These are phyloP conservation scores for Backusella psychrophila DNA, from an alignment of 192 early-diverging fungal species.

Conservation along the genomic window DNA sequence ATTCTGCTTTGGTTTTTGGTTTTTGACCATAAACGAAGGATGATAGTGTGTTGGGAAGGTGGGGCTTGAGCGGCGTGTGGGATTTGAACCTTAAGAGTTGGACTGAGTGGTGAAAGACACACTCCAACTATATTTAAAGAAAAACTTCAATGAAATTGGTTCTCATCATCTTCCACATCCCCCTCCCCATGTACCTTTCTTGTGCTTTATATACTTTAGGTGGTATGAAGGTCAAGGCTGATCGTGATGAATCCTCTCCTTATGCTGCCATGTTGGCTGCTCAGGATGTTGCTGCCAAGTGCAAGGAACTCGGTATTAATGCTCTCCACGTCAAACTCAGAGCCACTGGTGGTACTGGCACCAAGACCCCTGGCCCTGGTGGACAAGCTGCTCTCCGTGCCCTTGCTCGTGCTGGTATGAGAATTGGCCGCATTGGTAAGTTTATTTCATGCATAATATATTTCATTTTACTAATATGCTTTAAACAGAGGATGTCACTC, in stretches of 20 bases:
- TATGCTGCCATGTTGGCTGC: constrained; percentile 99
- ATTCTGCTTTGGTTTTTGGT: not conserved
- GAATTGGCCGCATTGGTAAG: constrained; percentile 95
- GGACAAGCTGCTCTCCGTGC: constrained; percentile 98
- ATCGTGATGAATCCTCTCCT: constrained; percentile 99
- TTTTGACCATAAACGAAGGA: not conserved
- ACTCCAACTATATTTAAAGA: constrained; percentile 1
- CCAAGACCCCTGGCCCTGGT: constrained; percentile 97
- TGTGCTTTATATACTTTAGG: constrained; percentile 50
- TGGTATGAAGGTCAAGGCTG: constrained; percentile 99
- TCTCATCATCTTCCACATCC: constrained; percentile 22
- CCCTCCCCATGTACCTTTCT: constrained; percentile 33
- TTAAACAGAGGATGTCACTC: constrained; percentile 88
- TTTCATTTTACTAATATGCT: not conserved
- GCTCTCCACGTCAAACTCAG: constrained; percentile 99
- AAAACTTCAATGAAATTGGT: not conserved
- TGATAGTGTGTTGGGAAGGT: not conserved
- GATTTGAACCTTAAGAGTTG: constrained; percentile 7
- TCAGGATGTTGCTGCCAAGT: constrained; percentile 96
- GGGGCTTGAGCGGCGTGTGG: constrained; percentile 24
- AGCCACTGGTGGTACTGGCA: constrained; percentile 98
- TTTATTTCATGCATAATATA: constrained; percentile 21
- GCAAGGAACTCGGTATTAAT: constrained; percentile 99
- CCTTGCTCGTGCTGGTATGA: constrained; percentile 97
- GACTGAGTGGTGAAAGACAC: constrained; percentile 21